Evolutionary conservation across 805 yeast genomes (phyloP).

Genomic region (Wickerhamomyces mucosus): DNA sequence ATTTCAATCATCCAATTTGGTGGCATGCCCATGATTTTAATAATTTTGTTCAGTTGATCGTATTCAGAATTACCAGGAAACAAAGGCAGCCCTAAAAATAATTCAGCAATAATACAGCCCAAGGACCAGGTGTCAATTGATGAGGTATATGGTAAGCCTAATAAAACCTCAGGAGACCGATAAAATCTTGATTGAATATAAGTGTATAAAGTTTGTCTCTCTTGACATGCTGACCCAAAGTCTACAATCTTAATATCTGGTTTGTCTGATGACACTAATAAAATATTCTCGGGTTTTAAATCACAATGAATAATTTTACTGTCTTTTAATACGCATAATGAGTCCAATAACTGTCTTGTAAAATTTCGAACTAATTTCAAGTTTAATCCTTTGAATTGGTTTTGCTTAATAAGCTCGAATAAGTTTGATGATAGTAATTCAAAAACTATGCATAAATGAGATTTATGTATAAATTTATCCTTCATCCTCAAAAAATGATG

Average conservation of each 20-base stretch:
- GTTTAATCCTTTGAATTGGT: constrained; percentile 84
- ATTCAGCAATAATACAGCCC: constrained; percentile 87
- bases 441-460: constrained; percentile 87
- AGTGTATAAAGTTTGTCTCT: constrained; percentile 79
- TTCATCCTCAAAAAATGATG: constrained; percentile 69
- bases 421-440: constrained; percentile 82
- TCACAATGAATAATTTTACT: constrained; percentile 91
- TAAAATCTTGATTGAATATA: constrained; percentile 90
- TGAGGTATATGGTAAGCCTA: constrained; percentile 87
- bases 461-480: constrained; percentile 87
- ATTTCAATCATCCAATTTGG: constrained; percentile 96
- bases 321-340: constrained; percentile 71
- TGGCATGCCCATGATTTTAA: constrained; percentile 76
- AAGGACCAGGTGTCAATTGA: constrained; percentile 97
- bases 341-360: constrained; percentile 72
- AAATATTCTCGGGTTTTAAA: constrained; percentile 90
- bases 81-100: constrained; percentile 83
- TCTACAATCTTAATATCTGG: constrained; percentile 81
- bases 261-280: constrained; percentile 62
- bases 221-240: constrained; percentile 93
- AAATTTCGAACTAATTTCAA: constrained; percentile 72
- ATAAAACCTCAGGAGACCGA: constrained; percentile 87
- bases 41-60: constrained; percentile 77
- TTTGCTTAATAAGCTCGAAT: constrained; percentile 85
- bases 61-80: constrained; percentile 94